phyloP scores from a whole-genome alignment of 2,329 filamentous ascomycete genomes.

The Ophiocordyceps sinensis region DNA sequence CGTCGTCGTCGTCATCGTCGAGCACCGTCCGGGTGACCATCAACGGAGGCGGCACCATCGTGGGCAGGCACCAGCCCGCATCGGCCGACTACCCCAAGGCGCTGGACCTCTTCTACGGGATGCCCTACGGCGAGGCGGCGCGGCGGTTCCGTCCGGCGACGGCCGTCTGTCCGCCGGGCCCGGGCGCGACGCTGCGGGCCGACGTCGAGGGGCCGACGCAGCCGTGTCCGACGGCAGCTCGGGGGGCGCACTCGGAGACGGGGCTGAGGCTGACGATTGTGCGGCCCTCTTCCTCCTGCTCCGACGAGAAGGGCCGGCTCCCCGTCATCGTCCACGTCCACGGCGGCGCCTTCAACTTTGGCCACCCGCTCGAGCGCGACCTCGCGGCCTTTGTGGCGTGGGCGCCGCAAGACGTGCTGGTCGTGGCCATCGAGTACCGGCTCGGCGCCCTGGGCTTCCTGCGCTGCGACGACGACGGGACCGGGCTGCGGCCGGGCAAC shows the following conservation, averaged over 20 bases:
- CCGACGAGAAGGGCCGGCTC: slow-evolving; percentile 6
- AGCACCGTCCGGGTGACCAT: slow-evolving; percentile 4
- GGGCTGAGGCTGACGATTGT: slow-evolving; percentile 40
- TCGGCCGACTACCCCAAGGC: slow-evolving; percentile 19
- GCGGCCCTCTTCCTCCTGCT: too few relatives aligned
- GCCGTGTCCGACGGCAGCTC: slow-evolving; percentile 7
- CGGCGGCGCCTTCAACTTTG: slow-evolving; percentile 47
- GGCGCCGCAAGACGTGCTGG: slow-evolving; percentile 34
- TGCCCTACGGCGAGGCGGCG: slow-evolving; percentile 30
- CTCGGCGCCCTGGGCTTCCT: slow-evolving; percentile 58
- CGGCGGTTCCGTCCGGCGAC: slow-evolving; percentile 31
- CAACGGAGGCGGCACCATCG: slow-evolving; percentile 9
- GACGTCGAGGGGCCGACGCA: slow-evolving; percentile 17
- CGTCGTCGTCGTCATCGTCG: neutral
- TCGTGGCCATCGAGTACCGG: slow-evolving; percentile 47
- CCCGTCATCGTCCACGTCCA: slow-evolving; percentile 47
- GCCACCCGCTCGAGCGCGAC: slow-evolving; percentile 38
- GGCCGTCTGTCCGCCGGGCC: slow-evolving; percentile 11
- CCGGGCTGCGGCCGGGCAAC: too few relatives aligned
- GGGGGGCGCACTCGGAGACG: slow-evolving; percentile 28
- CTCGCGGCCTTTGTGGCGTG: slow-evolving; percentile 47
- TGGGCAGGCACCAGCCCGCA: slow-evolving; percentile 9
- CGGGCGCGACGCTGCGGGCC: slow-evolving; percentile 14
- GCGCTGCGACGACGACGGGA: slow-evolving; percentile 28
- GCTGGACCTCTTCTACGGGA: slow-evolving; percentile 32